Percentiles rank a stretch among this genome's conserved stretches.
Conservation (phyloP, 1,284 basidiomycete genomes). For the Tetrapyrgos nigripes region DNA sequence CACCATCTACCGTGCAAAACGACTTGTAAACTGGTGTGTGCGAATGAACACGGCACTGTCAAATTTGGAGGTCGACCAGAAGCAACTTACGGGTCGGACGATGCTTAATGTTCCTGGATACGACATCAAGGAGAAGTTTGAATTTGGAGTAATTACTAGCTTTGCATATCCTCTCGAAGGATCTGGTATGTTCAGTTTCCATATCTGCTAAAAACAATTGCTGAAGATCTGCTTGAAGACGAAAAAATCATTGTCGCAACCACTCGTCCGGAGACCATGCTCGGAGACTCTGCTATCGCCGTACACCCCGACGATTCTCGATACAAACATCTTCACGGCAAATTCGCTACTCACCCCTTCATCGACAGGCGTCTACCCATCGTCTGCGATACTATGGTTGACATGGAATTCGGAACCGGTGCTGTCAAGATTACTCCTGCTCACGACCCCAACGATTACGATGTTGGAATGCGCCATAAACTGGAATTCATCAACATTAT, state of each 20-base stretch:
- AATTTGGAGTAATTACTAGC: slow-evolving; percentile 96
- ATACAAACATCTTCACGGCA: slow-evolving; percentile 97
- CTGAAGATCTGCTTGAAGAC: slow-evolving; percentile 52
- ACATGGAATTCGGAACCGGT: slow-evolving; percentile 98
- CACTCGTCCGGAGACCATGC: slow-evolving; percentile 98
- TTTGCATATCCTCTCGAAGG: slow-evolving; percentile 94
- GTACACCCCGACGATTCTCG: slow-evolving; percentile 94
- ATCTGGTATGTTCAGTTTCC: slow-evolving; percentile 57
- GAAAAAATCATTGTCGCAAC: slow-evolving; percentile 96
- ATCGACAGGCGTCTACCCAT: slow-evolving; percentile 89
- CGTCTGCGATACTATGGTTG: slow-evolving; percentile 88
- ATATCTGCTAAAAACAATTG: not conserved
- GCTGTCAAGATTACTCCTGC: slow-evolving; percentile 99
- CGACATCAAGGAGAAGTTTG: slow-evolving; percentile 92
- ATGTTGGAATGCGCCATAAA: slow-evolving; percentile 89
- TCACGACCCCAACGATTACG: slow-evolving; percentile 98
- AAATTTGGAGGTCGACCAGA: slow-evolving; percentile 98
- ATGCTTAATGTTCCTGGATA: slow-evolving; percentile 94
- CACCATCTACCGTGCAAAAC: slow-evolving; percentile 94
- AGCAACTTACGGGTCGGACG: slow-evolving; percentile 89
- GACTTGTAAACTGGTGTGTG: slow-evolving; percentile 99
- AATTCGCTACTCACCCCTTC: slow-evolving; percentile 93
- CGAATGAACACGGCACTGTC: slow-evolving; percentile 96
- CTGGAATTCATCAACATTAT: slow-evolving; percentile 96
- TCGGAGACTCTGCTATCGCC: slow-evolving; percentile 97